Evolutionary conservation across 306 rosid species (phyloP).

Genomic region (Rosa rugosa): DNA sequence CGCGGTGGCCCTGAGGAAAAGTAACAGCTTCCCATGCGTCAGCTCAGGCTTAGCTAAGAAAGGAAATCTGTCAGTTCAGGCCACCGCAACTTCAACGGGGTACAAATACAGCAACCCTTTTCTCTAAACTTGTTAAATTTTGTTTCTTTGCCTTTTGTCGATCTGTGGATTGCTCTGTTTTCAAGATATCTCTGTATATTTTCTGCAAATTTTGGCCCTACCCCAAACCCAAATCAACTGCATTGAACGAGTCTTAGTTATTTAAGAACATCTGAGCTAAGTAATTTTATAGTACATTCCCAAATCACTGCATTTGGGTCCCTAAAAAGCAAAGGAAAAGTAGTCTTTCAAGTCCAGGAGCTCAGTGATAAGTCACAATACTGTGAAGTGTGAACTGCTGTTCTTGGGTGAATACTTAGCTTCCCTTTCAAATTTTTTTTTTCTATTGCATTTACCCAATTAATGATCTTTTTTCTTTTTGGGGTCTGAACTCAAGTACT

Average conservation of each 20-base stretch:
- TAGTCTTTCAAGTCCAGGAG: neutral
- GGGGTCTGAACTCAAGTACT: neutral
- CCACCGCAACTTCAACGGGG: conserved; percentile 47
- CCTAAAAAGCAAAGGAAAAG: neutral
- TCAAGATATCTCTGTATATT: neutral
- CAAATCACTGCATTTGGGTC: conserved; percentile 1
- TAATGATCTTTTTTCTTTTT: neutral
- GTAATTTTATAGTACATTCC: neutral
- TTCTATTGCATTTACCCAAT: neutral
- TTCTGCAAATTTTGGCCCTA: neutral
- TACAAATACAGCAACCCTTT: conserved; percentile 31
- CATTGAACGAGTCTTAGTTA: neutral
- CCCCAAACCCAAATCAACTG: neutral
- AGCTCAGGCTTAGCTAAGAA: conserved; percentile 24
- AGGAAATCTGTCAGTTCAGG: conserved; percentile 31
- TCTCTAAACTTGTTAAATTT: neutral
- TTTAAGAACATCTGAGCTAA: neutral
- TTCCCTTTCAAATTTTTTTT: neutral
- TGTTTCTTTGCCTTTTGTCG: neutral
- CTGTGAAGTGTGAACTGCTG: neutral
- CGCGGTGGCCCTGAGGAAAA: conserved; percentile 17
- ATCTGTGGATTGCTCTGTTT: neutral
- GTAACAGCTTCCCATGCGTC: conserved; percentile 25
- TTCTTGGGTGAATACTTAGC: neutral
- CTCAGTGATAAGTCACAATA: neutral